Base-by-base conservation (phyloP, 1,284 basidiomycete genomes). In the Malassezia brasiliensis region DNA sequence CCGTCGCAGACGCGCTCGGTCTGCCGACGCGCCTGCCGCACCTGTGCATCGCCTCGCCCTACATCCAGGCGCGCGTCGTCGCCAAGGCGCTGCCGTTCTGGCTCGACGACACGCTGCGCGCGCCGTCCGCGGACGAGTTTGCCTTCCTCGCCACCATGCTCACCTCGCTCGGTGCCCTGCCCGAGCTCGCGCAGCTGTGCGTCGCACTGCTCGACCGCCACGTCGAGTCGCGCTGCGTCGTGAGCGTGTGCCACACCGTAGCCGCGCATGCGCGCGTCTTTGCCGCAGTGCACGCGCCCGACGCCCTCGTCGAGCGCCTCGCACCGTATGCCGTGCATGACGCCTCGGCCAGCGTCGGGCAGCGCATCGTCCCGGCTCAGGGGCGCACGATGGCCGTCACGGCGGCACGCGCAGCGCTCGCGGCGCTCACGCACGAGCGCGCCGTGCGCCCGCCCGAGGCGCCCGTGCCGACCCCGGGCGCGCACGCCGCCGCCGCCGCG, bases 31-130 rank as follows among this genome's bases (percentile, higher is more conserved):
- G 32, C 1, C 38, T 66, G 15, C 61, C 62, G 19, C 67, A 64
- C 28, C 46, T 71, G 9, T 65, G 59, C 64, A 57, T 44, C 15
- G 66, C 63, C 0, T 72, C 70, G 32, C 67, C 63, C 25, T 68
- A 58, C 38, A 57, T 65, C 12, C 62, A 61, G 41, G 55, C 52
- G 47, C 59, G 38, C 38, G 47, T 68, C 38, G 41, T 42, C 6
- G 36, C 14, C 10, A 31, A 38, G 17, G 9, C 52, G 14, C 35
- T 40, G 7, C 37, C 51, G 5, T 2, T 19, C 42, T 12, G 48
- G 35, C 41, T 38, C 19, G 37, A 34, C 20, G 48, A 52, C 34
- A 20, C 34, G 22, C 28, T 41, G 12, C 45, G 31, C 8, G 31
- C 34, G 30, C 28, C 40, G 28, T 39, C 17, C 20, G 50, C 55